Evolutionary conservation across 1,284 basidiomycete genomes (phyloP).

Genomic region (Ustilago crameri): DNA sequence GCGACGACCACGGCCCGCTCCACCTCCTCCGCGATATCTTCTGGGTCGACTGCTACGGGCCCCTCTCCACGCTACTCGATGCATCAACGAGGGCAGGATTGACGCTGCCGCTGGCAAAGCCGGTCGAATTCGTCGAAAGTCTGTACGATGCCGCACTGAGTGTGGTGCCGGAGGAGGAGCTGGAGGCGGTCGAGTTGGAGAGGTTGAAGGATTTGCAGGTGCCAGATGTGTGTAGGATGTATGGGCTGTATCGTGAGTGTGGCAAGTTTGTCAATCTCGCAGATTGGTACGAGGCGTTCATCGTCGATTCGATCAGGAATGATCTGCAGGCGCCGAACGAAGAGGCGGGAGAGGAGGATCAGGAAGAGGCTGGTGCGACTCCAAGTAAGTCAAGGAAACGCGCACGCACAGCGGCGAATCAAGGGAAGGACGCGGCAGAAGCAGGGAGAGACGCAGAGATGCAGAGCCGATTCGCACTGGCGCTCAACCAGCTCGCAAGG

Average conservation of each 20-base stretch:
- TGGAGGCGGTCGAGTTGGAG: slow-evolving; percentile 20
- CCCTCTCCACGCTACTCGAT: slow-evolving; percentile 33
- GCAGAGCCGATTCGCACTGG: slow-evolving; percentile 59
- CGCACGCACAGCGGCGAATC: neutral
- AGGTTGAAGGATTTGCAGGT: slow-evolving; percentile 5
- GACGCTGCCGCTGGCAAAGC: slow-evolving; percentile 25
- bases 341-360: slow-evolving; percentile 1
- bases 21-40: slow-evolving; percentile 33
- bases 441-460: slow-evolving; percentile 17
- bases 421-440: neutral
- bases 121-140: slow-evolving; percentile 33
- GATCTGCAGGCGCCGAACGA: neutral
- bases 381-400: neutral
- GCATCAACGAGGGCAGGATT: slow-evolving; percentile 30
- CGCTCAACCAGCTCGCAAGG: slow-evolving; percentile 58
- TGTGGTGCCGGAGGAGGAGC: slow-evolving; percentile 28
- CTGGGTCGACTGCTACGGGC: slow-evolving; percentile 37
- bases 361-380: slow-evolving; percentile 8
- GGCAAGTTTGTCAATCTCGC: slow-evolving; percentile 63
- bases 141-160: slow-evolving; percentile 43
- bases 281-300: slow-evolving; percentile 64
- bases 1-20: slow-evolving; percentile 4
- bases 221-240: slow-evolving; percentile 60
- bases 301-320: slow-evolving; percentile 15
- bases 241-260: slow-evolving; percentile 56